Conservation (phyloP, 768 basidiomycete species). For the Tylopilus felleus region DNA sequence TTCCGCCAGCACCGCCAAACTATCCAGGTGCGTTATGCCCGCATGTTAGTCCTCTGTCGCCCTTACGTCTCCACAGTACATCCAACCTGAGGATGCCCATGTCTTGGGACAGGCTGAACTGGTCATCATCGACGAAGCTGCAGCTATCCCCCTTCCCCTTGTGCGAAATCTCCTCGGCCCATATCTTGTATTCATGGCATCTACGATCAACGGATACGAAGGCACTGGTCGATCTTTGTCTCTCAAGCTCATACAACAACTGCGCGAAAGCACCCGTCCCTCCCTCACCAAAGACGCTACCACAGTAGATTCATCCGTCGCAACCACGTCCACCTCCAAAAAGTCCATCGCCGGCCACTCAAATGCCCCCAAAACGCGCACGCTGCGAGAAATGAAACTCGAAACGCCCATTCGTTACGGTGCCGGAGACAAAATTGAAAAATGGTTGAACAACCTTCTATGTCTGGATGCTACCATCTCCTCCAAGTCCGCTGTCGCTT, state of each 20-base stretch:
- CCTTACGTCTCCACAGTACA: constrained; percentile 61
- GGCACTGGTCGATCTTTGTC: constrained; percentile 98
- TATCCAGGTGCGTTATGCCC: constrained; percentile 67
- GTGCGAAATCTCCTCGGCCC: constrained; percentile 93
- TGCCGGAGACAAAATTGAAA: constrained; percentile 83
- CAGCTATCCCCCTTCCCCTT: constrained; percentile 94
- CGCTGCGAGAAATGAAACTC: constrained; percentile 89
- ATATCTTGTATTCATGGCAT: constrained; percentile 97
- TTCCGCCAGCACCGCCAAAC: constrained; percentile 94
- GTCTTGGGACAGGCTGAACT: constrained; percentile 97
- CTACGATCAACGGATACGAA: constrained; percentile 99
- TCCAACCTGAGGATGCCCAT: constrained; percentile 96
- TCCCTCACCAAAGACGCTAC: constrained; percentile 62
- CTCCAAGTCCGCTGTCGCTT: constrained; percentile 36
- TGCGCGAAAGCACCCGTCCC: constrained; percentile 86
- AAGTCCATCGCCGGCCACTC: constrained; percentile 49
- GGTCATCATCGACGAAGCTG: constrained; percentile 97
- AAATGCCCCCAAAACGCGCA: constrained; percentile 59
- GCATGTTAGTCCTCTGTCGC: neutral
- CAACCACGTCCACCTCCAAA: constrained; percentile 44
- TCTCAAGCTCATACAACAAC: constrained; percentile 94
- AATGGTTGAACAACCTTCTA: constrained; percentile 87
- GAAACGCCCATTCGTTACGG: constrained; percentile 94
- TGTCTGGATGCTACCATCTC: constrained; percentile 84
- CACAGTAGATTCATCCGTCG: constrained; percentile 37